Evolutionary conservation across 2,329 filamentous ascomycete species (phyloP), one percentile per base, ranked within the genome.

Genomic region (Huntiella savannae): DNA sequence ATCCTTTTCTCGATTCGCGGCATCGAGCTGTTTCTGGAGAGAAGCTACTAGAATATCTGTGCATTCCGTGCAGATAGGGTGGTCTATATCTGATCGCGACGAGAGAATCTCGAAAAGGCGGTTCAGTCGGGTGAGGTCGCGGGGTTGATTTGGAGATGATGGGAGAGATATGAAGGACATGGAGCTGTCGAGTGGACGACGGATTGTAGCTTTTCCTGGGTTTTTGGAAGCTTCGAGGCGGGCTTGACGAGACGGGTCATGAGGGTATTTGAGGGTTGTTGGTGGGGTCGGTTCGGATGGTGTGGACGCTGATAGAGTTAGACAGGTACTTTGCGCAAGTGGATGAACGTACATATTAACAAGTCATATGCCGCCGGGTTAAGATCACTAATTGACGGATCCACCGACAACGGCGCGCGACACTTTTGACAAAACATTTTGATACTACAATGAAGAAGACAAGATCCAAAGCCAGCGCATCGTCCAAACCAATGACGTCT

Each of bases 331-430:
- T 8, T 16, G 11, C 3, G 32, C 15, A 38, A 32, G 38, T 37
- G 37, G 36, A 37, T 37, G 53, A 17, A 58, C 66, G 52, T 56
- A 77, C 79, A 72, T 59, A 88, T 77, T 33, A 98, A 70, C 17
- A 98, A 72, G 63, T 96, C 88, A 66, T 94, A 95, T 15, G 88
- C 86, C 28, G 91, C 87, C 33, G 91, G 86, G 57, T 95, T 96
- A 17, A 98, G 74, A 55, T 87, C 79, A 57, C 91, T 80, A 36
- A 98, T 70, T 17, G 88, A 94, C 57, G 75, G 75, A 61, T 98
- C 88, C 46, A 94, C 71, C 66, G 76, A 83, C 54, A 98, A 70
- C 34, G 86, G 83, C 50, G 82, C 79, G 52, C 87, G 79, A 62
- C 91, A 98, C 65, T 95, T 95, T 62, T 98, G 92, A 64, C 91